Base-by-base conservation (phyloP, 768 basidiomycete genomes). In the Boletus speciosus region DNA sequence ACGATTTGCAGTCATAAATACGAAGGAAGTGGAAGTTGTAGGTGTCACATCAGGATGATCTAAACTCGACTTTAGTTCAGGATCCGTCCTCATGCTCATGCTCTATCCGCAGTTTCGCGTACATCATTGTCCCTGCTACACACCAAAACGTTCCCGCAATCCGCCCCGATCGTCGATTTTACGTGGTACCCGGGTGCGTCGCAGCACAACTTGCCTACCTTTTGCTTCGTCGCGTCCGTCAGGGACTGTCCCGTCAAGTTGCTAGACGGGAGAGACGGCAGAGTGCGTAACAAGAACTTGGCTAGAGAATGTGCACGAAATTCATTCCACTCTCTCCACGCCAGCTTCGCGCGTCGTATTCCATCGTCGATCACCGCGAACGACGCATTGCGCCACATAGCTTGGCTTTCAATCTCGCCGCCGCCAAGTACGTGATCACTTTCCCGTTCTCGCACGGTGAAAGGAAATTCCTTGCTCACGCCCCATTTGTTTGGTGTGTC, bases 351-450 rank as follows among this genome's bases (percentile, higher is more conserved):
- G 96, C 94, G 0, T 94, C 92, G 1, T 98, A 98, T 68, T 78
- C 78, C 38, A 96, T 98, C 37, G 81, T 98, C 10, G 94, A 98
- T 68, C 95, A 98, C 62, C 77, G 88, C n/a, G 96, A 98, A 71
- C 81, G 94, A 32, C 84, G 91, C 50, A 76, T 97, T 38, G 93
- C 92, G 0, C 94, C 96, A 0, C 88, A 93, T 51, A 83, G 83
- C 60, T 75, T 98, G 54, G 78, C 86, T 0, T 98, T 97, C 71
- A 90, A 90, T 60, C 68, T 77, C 1, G 71, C 80, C 5, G 84
- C 81, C 0, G 75, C 84, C 35, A 86, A 78, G 93, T 93, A 52
- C 39, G 44, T 45, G 37, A 34, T 43, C 37, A 5, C 8, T 23
- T 36, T 11, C 12, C 15, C 14, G 4, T 23, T 19, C 8, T 35